A percentile compares a stretch with the other conserved stretches of the same genome.
Conservation (phyloP, 257 asterid genomes). For the Solanum etuberosum region DNA sequence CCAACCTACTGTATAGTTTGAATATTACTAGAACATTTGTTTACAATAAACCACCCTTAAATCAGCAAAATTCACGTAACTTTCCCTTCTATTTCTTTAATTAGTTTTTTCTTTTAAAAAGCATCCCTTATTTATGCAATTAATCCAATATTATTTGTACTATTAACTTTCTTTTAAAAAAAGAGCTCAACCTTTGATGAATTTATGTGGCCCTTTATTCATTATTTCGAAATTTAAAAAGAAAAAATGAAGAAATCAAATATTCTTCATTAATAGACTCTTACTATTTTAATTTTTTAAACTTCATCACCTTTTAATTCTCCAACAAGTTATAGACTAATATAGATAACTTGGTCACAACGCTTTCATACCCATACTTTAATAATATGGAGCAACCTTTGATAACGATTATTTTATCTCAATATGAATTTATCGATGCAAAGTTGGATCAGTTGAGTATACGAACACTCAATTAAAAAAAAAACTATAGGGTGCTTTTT, state of each 20-base stretch:
- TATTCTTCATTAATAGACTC: neutral
- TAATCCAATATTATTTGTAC: neutral
- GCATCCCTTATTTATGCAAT: neutral
- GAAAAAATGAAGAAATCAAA: neutral
- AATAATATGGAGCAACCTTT: neutral
- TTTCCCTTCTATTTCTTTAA: neutral
- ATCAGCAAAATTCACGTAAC: neutral
- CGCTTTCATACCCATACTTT: neutral
- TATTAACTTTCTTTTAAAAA: neutral
- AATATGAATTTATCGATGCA: neutral
- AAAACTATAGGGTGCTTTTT: neutral
- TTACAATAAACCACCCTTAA: neutral
- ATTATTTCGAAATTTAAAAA: neutral
- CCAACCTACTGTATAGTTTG: neutral
- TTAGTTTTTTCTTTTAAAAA: too few relatives aligned
- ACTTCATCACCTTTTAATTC: neutral
- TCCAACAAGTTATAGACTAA: neutral
- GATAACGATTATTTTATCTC: neutral
- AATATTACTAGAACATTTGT: neutral
- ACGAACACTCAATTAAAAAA: neutral
- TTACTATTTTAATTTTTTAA: neutral
- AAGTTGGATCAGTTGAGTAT: accelerated
- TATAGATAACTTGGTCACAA: neutral
- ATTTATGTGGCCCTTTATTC: neutral
- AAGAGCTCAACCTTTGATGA: neutral